Percentiles rank a stretch among this genome's conserved stretches.
Conservation (phyloP, 2,329 filamentous ascomycete species). For the Colletotrichum truncatum region DNA sequence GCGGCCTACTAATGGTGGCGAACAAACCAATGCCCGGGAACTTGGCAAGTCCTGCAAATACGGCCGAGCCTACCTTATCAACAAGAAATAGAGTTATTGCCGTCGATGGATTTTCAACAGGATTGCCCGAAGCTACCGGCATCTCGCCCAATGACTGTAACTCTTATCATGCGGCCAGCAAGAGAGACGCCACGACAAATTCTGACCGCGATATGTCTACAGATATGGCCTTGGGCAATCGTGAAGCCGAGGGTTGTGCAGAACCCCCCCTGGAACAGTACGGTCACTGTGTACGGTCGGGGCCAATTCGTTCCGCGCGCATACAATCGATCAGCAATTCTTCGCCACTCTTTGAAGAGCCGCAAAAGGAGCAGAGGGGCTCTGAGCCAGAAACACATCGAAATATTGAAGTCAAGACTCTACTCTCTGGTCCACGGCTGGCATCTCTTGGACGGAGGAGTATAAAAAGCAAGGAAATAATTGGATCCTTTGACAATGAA, state of each 20-base stretch:
- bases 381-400: not conserved
- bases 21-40: conserved; percentile 38
- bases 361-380: not conserved
- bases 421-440: conserved; percentile 43
- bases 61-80: too few relatives aligned
- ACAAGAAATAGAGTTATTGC: too few relatives aligned
- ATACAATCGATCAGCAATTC: not conserved
- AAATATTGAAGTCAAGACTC: not conserved
- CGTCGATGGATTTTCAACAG: not conserved
- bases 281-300: not conserved
- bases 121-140: not conserved
- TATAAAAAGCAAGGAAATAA: conserved; percentile 57
- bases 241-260: too few relatives aligned
- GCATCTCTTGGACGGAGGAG: conserved; percentile 51
- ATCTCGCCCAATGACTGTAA: not conserved
- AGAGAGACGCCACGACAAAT: too few relatives aligned
- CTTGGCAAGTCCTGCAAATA: not conserved
- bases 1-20: conserved; percentile 57
- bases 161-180: not conserved
- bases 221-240: too few relatives aligned
- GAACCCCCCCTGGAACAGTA: not conserved
- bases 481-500: conserved; percentile 44
- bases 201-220: too few relatives aligned
- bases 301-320: not conserved
- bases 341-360: too few relatives aligned